Base-by-base conservation (phyloP, 352 stramenopile species). In the Phytophthora sojae region DNA sequence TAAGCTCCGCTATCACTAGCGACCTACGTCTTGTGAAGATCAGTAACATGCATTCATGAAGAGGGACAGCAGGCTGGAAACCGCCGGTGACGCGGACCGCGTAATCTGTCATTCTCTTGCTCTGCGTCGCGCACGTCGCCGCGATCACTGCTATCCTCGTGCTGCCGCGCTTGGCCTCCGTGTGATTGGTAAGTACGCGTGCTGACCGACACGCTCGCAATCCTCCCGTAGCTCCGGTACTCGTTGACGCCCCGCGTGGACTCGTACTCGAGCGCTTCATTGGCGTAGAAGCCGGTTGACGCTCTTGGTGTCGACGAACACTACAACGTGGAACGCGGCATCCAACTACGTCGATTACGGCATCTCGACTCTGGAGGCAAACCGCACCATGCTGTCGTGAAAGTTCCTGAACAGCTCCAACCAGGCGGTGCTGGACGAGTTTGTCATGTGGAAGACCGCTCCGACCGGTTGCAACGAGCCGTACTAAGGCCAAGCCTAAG, bases 311-410 rank as follows among this genome's bases (percentile, higher is more conserved):
- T 44, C 35, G 12, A 44, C 35, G 35, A 44, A 30, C 35, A n/a
- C 4, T 44, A 44, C 35, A 44, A n/a, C n/a, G n/a, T 85, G 75
- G 75, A 82, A 82, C 47, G 69, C 42, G 14, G 47, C 51, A 3
- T 69, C 54, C 6, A 73, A 82, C 47, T 78, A 79, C 49, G 49
- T 62, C 17, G 58, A 81, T 65, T 85, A 68, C 29, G 77, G 77
- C 11, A 69, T 82, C 54, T 74, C 67, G n/a, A 77, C 67, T 2
- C 55, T 82, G 30, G 50, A 72, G 37, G 71, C 67, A 6, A 77
- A 79, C 15, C 71, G 75, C 21, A 69, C 61, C 5, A 69, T 65
- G 39, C 52, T 85, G 8, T 75, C 67, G 55, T 85, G 77, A 73
- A 72, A 76, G 42, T 85, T 77, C 57, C 32, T 82, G 4, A 69